Base-by-base conservation (phyloP, 768 basidiomycete species). In the Amanita brunnescens region DNA sequence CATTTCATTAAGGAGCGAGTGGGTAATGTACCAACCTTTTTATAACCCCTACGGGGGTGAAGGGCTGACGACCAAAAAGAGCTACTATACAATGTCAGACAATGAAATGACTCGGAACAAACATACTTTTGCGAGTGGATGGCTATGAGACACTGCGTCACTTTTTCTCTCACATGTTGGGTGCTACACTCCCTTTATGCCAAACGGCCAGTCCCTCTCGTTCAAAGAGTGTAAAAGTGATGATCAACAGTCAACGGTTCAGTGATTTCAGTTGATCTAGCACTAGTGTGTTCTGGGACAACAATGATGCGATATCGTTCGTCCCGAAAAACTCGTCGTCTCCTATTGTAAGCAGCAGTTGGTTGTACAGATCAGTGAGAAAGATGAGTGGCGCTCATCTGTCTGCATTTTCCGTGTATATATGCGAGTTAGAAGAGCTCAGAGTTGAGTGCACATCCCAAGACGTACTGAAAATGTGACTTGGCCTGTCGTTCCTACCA, bases 251-350 rank as follows among this genome's bases (percentile, higher is more conserved):
- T 54, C 89, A 78, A n/a, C 79, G 76, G 13, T 85, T 87, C 54
- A 95, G 80, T 3, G 76, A 71, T 29, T 74, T 68, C 18, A 97
- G 74, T 57, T 98, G 96, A 58, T 95, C 91, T 6, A 94, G 63
- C 0, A 75, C 73, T 1, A 98, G 75, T 0, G 93, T 87, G 55
- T 93, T 95, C 16, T 83, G 70, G n/a, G 72, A 62, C 1, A 20
- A 8, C 4, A 68, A 60, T 12, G 59, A 47, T 3, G 67, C 49
- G 9, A 58, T 48, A 14, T 61, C 56, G 10, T 60, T 61, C 20
- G 64, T 58, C 0, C 81, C 79, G 62, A 96, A 96, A 70, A 98
- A 98, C 63, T 98, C 96, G 66, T 97, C 95, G 59, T 99, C 96
- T 1, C 90, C 90, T 77, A 98, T 89, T 0, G 92, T 92, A 29